These are phyloP conservation scores for Neospermospora avenae DNA, from an alignment of 2,329 filamentous ascomycete species.

Conservation along the genomic window DNA sequence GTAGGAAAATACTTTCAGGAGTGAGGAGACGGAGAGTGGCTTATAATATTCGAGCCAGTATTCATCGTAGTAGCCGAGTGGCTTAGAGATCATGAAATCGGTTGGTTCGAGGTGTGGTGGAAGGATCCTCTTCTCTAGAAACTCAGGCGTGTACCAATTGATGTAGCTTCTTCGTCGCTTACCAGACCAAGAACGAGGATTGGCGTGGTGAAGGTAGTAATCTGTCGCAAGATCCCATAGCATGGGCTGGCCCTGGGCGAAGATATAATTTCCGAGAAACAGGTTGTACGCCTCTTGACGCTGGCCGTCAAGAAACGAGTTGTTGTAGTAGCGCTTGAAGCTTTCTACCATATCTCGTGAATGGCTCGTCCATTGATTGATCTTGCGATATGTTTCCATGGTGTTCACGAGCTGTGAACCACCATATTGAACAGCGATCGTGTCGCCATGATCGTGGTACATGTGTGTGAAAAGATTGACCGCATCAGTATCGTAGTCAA, in stretches of 20 bases:
- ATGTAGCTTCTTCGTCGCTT: slow-evolving; percentile 71
- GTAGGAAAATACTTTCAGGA: slow-evolving; percentile 88
- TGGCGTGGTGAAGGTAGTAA: slow-evolving; percentile 90
- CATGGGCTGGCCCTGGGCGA: slow-evolving; percentile 83
- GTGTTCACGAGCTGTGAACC: slow-evolving; percentile 98
- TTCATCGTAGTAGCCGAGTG: slow-evolving; percentile 67
- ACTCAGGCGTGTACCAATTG: slow-evolving; percentile 77
- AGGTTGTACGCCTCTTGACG: slow-evolving; percentile 97
- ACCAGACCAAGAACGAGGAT: slow-evolving; percentile 71
- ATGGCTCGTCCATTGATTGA: slow-evolving; percentile 97
- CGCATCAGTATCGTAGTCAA: slow-evolving; percentile 93
- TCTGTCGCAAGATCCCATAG: slow-evolving; percentile 94
- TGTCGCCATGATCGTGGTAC: slow-evolving; percentile 97
- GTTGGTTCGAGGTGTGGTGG: slow-evolving; percentile 24
- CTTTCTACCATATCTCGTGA: slow-evolving; percentile 98
- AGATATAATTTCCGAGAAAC: slow-evolving; percentile 95
- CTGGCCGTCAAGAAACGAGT: slow-evolving; percentile 96
- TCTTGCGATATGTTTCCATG: slow-evolving; percentile 98
- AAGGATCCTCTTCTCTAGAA: slow-evolving; percentile 58
- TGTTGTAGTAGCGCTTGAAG: slow-evolving; percentile 98
- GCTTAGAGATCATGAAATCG: slow-evolving; percentile 23
- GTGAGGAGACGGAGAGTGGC: slow-evolving; percentile 80
- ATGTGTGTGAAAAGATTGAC: slow-evolving; percentile 97
- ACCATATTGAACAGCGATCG: slow-evolving; percentile 95
- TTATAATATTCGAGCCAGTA: slow-evolving; percentile 98